Evolutionary conservation across 2,329 filamentous ascomycete species (phyloP).

Genomic region (Hysterium pulicare): DNA sequence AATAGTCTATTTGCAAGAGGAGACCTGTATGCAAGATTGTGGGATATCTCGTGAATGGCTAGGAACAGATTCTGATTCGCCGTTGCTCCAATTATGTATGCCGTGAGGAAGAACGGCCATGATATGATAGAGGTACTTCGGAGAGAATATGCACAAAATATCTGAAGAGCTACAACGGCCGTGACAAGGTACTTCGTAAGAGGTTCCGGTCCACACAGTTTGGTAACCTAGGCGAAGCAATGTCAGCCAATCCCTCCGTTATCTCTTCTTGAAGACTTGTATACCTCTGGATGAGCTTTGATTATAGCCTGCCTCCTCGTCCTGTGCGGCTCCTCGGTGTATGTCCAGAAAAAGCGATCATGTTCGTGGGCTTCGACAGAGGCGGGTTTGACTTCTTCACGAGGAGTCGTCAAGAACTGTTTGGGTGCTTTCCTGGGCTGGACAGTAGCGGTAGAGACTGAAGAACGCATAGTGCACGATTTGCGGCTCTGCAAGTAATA

Average conservation of each 20-base stretch:
- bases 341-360: constrained; percentile 92
- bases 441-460: constrained; percentile 8
- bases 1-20: constrained; percentile 77
- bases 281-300: constrained; percentile 95
- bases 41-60: constrained; percentile 97
- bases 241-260: constrained; percentile 7
- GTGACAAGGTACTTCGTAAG: constrained; percentile 91
- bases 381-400: constrained; percentile 1
- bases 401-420: constrained; percentile 1
- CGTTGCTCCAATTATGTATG: constrained; percentile 89
- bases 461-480: constrained; percentile 8
- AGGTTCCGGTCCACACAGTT: constrained; percentile 93
- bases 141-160: constrained; percentile 73
- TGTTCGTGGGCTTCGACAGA: constrained; percentile 19
- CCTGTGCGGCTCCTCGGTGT: constrained; percentile 95
- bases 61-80: constrained; percentile 98
- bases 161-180: constrained; percentile 77
- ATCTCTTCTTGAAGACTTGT: background rate
- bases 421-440: constrained; percentile 2
- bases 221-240: constrained; percentile 66
- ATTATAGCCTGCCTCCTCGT: constrained; percentile 91
- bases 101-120: constrained; percentile 78
- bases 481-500: no score
- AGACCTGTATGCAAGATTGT: constrained; percentile 90
- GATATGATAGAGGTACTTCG: constrained; percentile 76